A percentile compares a stretch with the other conserved stretches of the same genome.
These are phyloP conservation scores for Theileria orientalis DNA, from an alignment of 169 alveolate species.

Conservation along the genomic window DNA sequence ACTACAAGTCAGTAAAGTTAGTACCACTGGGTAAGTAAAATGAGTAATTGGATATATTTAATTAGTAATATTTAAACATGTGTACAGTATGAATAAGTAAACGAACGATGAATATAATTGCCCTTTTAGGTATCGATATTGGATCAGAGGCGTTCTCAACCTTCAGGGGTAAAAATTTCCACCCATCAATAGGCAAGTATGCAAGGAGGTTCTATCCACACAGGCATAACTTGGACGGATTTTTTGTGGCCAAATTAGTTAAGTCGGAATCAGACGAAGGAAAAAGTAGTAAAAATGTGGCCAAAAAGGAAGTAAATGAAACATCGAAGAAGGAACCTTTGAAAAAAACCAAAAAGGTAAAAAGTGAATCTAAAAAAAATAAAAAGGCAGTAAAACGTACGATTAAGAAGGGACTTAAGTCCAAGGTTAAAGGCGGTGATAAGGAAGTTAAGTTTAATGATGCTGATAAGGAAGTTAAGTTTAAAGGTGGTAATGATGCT, in stretches of 20 bases:
- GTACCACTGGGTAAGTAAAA: constrained; percentile 64
- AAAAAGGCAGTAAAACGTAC: neutral
- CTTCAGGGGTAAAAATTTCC: constrained; percentile 88
- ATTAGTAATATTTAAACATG: no score
- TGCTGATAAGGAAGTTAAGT: no score
- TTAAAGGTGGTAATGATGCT: no score
- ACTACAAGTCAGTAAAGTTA: constrained; percentile 86
- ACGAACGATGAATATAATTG: no score
- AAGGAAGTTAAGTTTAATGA: neutral
- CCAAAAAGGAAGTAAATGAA: neutral
- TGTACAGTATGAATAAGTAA: no score
- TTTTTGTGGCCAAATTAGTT: constrained; percentile 91
- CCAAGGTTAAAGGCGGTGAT: neutral
- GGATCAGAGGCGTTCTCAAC: constrained; percentile 91
- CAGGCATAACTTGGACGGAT: constrained; percentile 95
- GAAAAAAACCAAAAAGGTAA: neutral
- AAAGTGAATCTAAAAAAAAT: neutral
- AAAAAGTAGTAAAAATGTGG: no score
- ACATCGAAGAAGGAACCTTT: neutral
- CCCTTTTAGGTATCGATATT: constrained; percentile 65
- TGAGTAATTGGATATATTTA: no score
- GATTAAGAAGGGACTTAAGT: neutral
- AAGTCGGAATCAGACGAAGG: constrained; percentile 23
- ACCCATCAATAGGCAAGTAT: constrained; percentile 79
- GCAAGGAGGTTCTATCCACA: constrained; percentile 94